These are phyloP conservation scores for Vitis vinifera DNA, from an alignment of 164 flowering plant genomes.

Conservation along the genomic window DNA sequence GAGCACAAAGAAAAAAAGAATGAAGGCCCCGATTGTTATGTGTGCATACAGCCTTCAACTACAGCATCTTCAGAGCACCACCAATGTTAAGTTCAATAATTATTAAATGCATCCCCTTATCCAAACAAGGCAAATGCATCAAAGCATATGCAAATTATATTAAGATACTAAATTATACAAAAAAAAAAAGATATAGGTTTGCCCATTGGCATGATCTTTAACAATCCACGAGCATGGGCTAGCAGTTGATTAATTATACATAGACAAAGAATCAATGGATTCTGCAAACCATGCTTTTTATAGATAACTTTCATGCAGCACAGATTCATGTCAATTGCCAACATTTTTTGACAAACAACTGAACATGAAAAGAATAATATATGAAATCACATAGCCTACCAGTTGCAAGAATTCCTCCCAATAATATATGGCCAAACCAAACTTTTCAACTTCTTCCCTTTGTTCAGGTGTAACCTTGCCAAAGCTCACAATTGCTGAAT, in stretches of 20 bases:
- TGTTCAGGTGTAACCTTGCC: constrained; percentile 75
- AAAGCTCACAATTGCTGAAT: constrained; percentile 88
- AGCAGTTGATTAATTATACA: not conserved
- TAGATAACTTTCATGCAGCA: not conserved
- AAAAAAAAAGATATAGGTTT: not conserved
- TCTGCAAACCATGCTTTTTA: not conserved
- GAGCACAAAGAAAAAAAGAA: no score
- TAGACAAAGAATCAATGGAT: not conserved
- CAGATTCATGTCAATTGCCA: not conserved
- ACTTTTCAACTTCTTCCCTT: constrained; percentile 53
- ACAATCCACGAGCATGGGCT: no score
- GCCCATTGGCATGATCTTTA: not conserved
- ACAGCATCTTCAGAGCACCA: not conserved
- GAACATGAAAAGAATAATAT: constrained; percentile 1
- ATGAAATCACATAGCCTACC: constrained; percentile 44
- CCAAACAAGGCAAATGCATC: not conserved
- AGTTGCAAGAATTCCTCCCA: constrained; percentile 85
- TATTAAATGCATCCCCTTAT: not conserved
- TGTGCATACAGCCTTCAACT: no score
- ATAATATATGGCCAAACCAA: constrained; percentile 59
- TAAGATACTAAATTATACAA: not conserved
- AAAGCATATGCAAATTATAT: not conserved
- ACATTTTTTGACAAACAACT: not conserved
- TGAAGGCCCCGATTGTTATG: not conserved
- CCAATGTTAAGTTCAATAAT: not conserved